Evolutionary conservation across 192 early-diverging fungal species (phyloP).

Genomic region (Coemansia javaensis): DNA sequence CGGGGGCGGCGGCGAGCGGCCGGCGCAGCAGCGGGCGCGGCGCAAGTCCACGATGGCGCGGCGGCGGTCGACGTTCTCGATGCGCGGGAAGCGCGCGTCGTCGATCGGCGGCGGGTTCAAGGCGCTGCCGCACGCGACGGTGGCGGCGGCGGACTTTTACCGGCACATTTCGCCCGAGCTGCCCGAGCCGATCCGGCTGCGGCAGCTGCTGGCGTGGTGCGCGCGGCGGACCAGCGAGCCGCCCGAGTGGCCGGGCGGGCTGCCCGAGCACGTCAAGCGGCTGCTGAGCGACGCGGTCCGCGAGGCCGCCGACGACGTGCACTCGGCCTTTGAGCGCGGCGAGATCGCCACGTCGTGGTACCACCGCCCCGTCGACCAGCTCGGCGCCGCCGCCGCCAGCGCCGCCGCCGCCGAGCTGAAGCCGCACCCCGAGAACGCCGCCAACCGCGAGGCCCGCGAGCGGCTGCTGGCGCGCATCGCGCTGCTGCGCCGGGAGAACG

Average conservation of each 20-base stretch:
- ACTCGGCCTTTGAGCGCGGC: conserved; percentile 38
- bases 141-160: conserved; percentile 57
- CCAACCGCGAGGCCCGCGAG: conserved; percentile 26
- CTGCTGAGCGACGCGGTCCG: conserved; percentile 25
- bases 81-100: conserved; percentile 55
- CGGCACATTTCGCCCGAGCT: conserved; percentile 63
- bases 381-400: neutral
- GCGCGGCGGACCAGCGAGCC: conserved; percentile 29
- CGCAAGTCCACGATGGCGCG: conserved; percentile 39
- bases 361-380: conserved; percentile 25
- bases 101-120: conserved; percentile 55
- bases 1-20: neutral
- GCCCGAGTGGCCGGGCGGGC: conserved; percentile 10
- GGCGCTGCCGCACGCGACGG: conserved; percentile 57
- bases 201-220: conserved; percentile 68
- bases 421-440: conserved; percentile 38
- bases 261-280: conserved; percentile 12
- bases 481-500: conserved; percentile 14
- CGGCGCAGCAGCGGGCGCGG: neutral
- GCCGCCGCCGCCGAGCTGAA: conserved; percentile 5
- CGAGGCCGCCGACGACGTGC: conserved; percentile 42
- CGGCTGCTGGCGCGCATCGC: conserved; percentile 17
- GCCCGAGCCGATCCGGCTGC: conserved; percentile 60
- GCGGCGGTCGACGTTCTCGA: conserved; percentile 54
- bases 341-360: conserved; percentile 49